Evolutionary conservation across 805 yeast species (phyloP).

Genomic region (Wickerhamiella sorbophila): DNA sequence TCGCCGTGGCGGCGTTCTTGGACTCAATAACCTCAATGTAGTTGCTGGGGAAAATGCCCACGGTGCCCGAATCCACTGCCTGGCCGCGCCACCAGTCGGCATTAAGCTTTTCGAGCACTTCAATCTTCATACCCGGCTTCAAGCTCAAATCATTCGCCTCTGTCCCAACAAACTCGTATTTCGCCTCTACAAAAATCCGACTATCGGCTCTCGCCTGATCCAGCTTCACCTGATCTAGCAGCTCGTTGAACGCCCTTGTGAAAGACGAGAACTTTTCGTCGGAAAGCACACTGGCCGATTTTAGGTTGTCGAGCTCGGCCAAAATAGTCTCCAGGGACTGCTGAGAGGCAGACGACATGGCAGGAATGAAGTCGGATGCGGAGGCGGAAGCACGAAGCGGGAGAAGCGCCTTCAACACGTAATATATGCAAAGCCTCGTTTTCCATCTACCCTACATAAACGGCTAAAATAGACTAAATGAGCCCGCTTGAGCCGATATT

Average conservation of each 20-base stretch:
- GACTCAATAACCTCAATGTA: slow-evolving; percentile 36
- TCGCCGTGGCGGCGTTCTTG: slow-evolving; percentile 12
- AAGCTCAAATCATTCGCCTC: slow-evolving; percentile 63
- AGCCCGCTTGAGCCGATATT: not conserved
- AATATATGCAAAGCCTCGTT: too few relatives aligned
- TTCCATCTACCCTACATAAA: too few relatives aligned
- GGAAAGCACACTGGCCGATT: slow-evolving; percentile 59
- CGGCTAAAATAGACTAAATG: too few relatives aligned
- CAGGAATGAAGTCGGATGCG: too few relatives aligned
- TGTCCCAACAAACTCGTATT: slow-evolving; percentile 62
- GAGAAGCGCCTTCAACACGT: too few relatives aligned
- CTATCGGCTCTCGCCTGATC: too few relatives aligned
- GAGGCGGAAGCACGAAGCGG: too few relatives aligned
- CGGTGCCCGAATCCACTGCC: slow-evolving; percentile 31
- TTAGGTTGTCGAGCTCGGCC: slow-evolving; percentile 68
- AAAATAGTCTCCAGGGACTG: slow-evolving; percentile 62
- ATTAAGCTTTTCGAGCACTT: slow-evolving; percentile 57
- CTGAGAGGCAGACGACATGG: slow-evolving; percentile 21
- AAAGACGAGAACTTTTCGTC: slow-evolving; percentile 38
- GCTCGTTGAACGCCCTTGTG: too few relatives aligned
- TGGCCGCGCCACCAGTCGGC: slow-evolving; percentile 87
- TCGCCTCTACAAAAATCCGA: slow-evolving; percentile 41
- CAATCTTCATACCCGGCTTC: slow-evolving; percentile 50
- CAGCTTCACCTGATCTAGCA: too few relatives aligned
- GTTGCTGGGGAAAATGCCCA: slow-evolving; percentile 83